Evolutionary conservation across 768 basidiomycete genomes (phyloP).

Genomic region (Hypholoma fasciculare): DNA sequence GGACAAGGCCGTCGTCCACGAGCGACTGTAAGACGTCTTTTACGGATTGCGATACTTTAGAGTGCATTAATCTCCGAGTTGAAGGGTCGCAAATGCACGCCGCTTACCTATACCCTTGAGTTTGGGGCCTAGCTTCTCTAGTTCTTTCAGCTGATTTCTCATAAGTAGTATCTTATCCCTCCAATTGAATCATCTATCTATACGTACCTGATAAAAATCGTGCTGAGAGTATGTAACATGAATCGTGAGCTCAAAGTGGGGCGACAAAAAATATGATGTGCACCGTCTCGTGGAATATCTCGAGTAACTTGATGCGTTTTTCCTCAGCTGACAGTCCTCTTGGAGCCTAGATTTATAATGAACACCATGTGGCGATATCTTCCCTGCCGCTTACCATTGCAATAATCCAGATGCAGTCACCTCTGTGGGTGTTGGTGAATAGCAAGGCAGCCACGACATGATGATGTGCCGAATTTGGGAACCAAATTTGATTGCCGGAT

Average conservation of each 20-base stretch:
- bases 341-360: conserved; percentile 49
- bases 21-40: conserved; percentile 90
- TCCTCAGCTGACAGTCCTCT: conserved; percentile 88
- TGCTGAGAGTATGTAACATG: conserved; percentile 6
- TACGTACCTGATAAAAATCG: conserved; percentile 25
- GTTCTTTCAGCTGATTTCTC: conserved; percentile 74
- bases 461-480: not conserved
- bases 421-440: not conserved
- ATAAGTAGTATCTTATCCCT: not conserved
- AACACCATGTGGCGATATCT: not conserved
- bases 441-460: not conserved
- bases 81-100: not conserved
- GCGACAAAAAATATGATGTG: conserved; percentile 10
- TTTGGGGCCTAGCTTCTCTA: conserved; percentile 88
- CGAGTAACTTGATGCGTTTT: conserved; percentile 84
- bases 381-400: conserved; percentile 9
- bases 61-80: not conserved
- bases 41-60: conserved; percentile 81
- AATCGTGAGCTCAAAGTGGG: not conserved
- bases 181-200: not conserved
- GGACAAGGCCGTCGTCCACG: conserved; percentile 84
- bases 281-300: conserved; percentile 93
- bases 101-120: conserved; percentile 83
- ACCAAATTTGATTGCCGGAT: conserved; percentile 6
- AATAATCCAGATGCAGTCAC: not conserved